Percentiles rank a stretch among this genome's conserved stretches.
These are phyloP conservation scores for Trypanosoma melophagium DNA, from an alignment of 208 protist species.

Conservation along the genomic window DNA sequence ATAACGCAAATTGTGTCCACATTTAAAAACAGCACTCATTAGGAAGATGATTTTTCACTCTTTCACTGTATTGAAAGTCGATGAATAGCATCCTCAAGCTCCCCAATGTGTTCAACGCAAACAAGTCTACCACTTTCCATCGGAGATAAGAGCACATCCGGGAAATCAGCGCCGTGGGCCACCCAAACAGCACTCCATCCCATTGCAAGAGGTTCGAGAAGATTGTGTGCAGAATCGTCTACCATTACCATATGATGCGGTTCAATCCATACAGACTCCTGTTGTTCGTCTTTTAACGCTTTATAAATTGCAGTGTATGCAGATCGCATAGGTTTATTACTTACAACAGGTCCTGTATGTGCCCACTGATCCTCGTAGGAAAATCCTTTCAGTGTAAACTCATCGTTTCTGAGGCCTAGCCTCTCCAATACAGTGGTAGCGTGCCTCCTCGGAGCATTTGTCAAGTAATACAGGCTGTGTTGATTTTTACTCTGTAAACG, in stretches of 20 bases:
- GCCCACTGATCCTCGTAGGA: slow-evolving; percentile 81
- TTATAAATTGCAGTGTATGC: slow-evolving; percentile 60
- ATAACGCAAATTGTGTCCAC: no score
- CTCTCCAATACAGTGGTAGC: slow-evolving; percentile 44
- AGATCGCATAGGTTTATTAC: slow-evolving; percentile 65
- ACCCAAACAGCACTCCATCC: slow-evolving; percentile 76
- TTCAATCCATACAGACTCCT: slow-evolving; percentile 28
- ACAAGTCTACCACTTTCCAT: slow-evolving; percentile 13
- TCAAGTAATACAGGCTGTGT: slow-evolving; percentile 77
- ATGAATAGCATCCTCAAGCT: slow-evolving; percentile 49
- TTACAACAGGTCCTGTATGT: slow-evolving; percentile 46
- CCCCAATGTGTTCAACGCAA: slow-evolving; percentile 43
- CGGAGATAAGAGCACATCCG: slow-evolving; percentile 28
- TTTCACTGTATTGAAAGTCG: slow-evolving; percentile 26
- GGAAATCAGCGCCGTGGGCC: slow-evolving; percentile 32
- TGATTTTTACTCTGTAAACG: slow-evolving; percentile 41
- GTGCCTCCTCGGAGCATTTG: slow-evolving; percentile 62
- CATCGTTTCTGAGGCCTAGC: slow-evolving; percentile 54
- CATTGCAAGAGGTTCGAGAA: slow-evolving; percentile 60
- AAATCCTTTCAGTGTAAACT: slow-evolving; percentile 52
- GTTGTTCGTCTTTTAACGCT: slow-evolving; percentile 38
- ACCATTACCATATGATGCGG: slow-evolving; percentile 64
- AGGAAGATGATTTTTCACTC: neutral
- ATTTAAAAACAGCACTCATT: neutral
- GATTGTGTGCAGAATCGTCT: slow-evolving; percentile 74